phyloP scores from a whole-genome alignment of 129 eudicot genomes.

The Tagetes patula region DNA sequence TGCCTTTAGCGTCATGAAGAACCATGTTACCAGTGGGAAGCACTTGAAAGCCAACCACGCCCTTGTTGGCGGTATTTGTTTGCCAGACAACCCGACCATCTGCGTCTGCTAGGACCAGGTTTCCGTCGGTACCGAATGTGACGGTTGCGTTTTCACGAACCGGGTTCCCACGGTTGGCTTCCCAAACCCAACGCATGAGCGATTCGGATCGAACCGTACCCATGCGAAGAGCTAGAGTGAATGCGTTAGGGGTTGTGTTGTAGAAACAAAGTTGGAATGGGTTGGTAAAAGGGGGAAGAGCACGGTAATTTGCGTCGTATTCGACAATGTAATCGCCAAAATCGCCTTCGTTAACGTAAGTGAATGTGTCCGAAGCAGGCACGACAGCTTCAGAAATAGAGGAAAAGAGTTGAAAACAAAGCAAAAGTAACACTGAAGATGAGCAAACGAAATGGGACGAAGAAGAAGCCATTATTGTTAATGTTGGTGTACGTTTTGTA shows the following conservation, averaged over 20 bases:
- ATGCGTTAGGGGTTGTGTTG: slow-evolving; percentile 53
- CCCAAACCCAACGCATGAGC: slow-evolving; percentile 59
- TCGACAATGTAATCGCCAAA: slow-evolving; percentile 45
- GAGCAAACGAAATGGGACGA: neutral
- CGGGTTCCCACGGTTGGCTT: slow-evolving; percentile 54
- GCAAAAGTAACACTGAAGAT: neutral
- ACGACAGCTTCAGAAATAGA: slow-evolving; percentile 34
- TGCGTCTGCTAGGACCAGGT: slow-evolving; percentile 49
- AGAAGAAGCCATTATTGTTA: slow-evolving; percentile 24
- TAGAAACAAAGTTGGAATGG: slow-evolving; percentile 58
- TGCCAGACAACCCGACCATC: slow-evolving; percentile 56
- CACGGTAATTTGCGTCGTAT: slow-evolving; percentile 39
- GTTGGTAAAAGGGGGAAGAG: slow-evolving; percentile 20
- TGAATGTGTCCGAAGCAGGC: slow-evolving; percentile 44
- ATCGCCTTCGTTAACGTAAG: slow-evolving; percentile 42
- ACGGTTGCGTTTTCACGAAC: slow-evolving; percentile 54
- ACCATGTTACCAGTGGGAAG: slow-evolving; percentile 61
- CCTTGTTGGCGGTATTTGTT: slow-evolving; percentile 55
- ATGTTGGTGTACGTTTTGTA: neutral
- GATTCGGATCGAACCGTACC: slow-evolving; percentile 38
- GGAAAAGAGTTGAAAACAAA: slow-evolving; percentile 19
- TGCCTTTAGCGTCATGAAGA: slow-evolving; percentile 41
- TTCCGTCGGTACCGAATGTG: slow-evolving; percentile 46
- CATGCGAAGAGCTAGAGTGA: slow-evolving; percentile 46
- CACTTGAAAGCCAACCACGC: slow-evolving; percentile 47